Conservation (phyloP, 805 yeast genomes). For the Starmerella vaccinii region DNA sequence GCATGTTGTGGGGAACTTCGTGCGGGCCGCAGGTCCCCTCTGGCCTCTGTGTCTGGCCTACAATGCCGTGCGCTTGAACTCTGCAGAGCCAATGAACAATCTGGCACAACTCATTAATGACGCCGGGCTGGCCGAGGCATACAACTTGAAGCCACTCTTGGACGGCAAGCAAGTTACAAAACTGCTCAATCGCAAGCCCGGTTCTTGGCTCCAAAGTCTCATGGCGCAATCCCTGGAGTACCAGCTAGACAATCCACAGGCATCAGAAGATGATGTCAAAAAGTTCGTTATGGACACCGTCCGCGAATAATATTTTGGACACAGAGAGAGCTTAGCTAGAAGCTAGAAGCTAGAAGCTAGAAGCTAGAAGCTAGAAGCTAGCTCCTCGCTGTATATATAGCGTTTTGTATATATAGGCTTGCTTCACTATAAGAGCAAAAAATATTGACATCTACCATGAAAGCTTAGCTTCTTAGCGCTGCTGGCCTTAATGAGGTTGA, state of each 20-base stretch:
- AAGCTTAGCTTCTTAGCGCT: no score
- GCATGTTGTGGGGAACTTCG: conserved; percentile 47
- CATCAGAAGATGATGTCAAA: conserved; percentile 45
- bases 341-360: no score
- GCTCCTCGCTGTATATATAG: no score
- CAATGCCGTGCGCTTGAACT: conserved; percentile 26
- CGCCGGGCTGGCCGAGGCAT: conserved; percentile 35
- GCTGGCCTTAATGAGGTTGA: no score
- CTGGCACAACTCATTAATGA: conserved; percentile 29
- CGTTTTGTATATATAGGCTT: no score
- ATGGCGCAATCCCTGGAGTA: conserved; percentile 50
- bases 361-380: no score
- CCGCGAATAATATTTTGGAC: background rate
- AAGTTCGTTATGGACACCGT: conserved; percentile 26
- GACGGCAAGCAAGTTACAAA: conserved; percentile 58
- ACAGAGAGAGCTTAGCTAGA: no score
- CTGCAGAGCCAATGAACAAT: conserved; percentile 30
- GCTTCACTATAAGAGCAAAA: no score
- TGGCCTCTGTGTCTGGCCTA: conserved; percentile 39
- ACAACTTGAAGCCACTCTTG: conserved; percentile 50
- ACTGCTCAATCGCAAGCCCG: conserved; percentile 50
- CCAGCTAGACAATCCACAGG: conserved; percentile 68
- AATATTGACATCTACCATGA: no score
- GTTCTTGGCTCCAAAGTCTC: conserved; percentile 70
- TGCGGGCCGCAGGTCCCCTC: conserved; percentile 45